A percentile compares a stretch with the other conserved stretches of the same genome.
phyloP scores from a whole-genome alignment of 106 monocot species.

The Cymbidium sinense region DNA sequence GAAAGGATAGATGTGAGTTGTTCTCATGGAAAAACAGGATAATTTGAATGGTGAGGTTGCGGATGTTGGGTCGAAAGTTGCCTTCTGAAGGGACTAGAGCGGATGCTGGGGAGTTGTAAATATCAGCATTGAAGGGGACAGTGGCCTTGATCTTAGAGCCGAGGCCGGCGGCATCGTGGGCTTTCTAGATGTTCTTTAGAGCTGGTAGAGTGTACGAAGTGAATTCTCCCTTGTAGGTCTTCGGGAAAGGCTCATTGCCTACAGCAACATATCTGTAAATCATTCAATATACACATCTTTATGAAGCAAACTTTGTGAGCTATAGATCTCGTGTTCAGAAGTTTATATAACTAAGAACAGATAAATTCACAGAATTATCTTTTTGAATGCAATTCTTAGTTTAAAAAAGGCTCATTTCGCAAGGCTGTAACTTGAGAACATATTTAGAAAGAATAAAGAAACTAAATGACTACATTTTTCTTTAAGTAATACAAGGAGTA shows the following conservation, averaged over 20 bases:
- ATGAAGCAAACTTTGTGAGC: too few relatives aligned
- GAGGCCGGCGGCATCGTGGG: constrained; percentile 28
- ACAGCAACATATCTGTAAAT: constrained; percentile 46
- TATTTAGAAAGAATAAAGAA: too few relatives aligned
- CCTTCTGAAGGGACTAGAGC: constrained; percentile 39
- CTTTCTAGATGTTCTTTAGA: constrained; percentile 40
- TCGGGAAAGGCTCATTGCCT: constrained; percentile 52
- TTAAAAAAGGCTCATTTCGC: too few relatives aligned
- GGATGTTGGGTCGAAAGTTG: constrained; percentile 31
- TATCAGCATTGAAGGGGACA: constrained; percentile 46
- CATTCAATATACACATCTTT: neutral
- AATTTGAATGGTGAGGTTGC: constrained; percentile 27
- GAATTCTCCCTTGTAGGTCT: constrained; percentile 31
- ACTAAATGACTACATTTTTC: too few relatives aligned
- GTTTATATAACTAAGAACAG: too few relatives aligned
- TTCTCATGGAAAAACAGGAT: constrained; percentile 26
- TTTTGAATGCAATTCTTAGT: too few relatives aligned
- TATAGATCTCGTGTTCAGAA: too few relatives aligned
- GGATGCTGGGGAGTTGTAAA: constrained; percentile 33
- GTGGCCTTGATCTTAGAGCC: constrained; percentile 37
- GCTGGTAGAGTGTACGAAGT: constrained; percentile 36
- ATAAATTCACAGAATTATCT: too few relatives aligned
- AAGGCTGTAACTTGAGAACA: too few relatives aligned
- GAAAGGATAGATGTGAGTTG: constrained; percentile 45
- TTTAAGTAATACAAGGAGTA: too few relatives aligned